Evolutionary conservation across 164 flowering plant species (phyloP).

Genomic region (Stephania yunnanensis): DNA sequence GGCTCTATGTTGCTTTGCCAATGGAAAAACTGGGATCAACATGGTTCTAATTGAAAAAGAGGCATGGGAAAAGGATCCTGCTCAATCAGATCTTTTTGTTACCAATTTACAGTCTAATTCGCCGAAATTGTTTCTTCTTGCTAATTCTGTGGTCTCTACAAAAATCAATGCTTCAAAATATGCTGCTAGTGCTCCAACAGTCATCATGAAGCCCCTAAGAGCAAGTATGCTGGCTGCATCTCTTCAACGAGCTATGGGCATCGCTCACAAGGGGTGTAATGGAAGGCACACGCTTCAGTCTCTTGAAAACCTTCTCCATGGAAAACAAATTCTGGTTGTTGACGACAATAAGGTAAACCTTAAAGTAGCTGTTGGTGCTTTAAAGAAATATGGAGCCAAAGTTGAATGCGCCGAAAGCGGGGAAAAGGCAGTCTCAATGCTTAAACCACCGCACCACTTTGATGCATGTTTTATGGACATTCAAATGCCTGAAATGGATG

Average conservation of each 20-base stretch:
- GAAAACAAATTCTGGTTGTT: slow-evolving; percentile 72
- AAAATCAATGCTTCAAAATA: slow-evolving; percentile 19
- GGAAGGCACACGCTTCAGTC: slow-evolving; percentile 42
- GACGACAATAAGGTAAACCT: slow-evolving; percentile 88
- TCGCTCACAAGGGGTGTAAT: slow-evolving; percentile 47
- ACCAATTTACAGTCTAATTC: slow-evolving; percentile 25
- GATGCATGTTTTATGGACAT: slow-evolving; percentile 99
- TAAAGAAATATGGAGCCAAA: slow-evolving; percentile 89
- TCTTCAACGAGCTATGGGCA: slow-evolving; percentile 67
- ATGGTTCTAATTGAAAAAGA: slow-evolving; percentile 78
- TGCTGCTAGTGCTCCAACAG: slow-evolving; percentile 28
- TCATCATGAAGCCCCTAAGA: slow-evolving; percentile 78
- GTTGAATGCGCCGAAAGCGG: slow-evolving; percentile 74
- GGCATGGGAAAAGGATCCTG: slow-evolving; percentile 51
- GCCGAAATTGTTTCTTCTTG: slow-evolving; percentile 61
- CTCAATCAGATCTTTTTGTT: slow-evolving; percentile 24
- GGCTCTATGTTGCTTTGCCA: slow-evolving; percentile 26
- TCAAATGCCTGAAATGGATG: slow-evolving; percentile 99
- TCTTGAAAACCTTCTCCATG: slow-evolving; percentile 54
- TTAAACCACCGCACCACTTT: slow-evolving; percentile 69
- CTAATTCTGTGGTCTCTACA: slow-evolving; percentile 36
- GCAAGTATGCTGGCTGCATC: slow-evolving; percentile 79
- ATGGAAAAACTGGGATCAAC: slow-evolving; percentile 23
- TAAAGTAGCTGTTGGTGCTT: slow-evolving; percentile 79
- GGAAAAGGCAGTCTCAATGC: slow-evolving; percentile 46